Conservation (phyloP, 2,329 filamentous ascomycete species). For the Aspergillus ibericus region DNA sequence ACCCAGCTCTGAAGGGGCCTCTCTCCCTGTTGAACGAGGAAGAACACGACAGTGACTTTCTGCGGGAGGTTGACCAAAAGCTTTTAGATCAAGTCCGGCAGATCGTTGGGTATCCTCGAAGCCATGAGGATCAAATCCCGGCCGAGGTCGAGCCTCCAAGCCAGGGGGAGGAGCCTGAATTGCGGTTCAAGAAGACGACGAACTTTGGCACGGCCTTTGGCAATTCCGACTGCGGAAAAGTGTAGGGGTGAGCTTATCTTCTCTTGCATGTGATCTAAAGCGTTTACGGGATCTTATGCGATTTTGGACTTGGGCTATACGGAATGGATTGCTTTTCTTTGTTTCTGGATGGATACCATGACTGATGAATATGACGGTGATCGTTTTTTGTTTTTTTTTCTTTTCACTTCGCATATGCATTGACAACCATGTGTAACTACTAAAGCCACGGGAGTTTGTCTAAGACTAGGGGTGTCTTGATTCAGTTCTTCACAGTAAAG, state of each 20-base stretch:
- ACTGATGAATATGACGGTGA: slow-evolving; percentile 14
- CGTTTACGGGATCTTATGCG: neutral
- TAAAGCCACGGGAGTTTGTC: slow-evolving; percentile 3
- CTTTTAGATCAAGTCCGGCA: slow-evolving; percentile 43
- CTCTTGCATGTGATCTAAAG: neutral
- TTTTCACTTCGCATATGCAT: neutral
- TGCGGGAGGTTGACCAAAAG: slow-evolving; percentile 45
- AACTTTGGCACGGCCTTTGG: slow-evolving; percentile 53
- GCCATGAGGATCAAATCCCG: slow-evolving; percentile 25
- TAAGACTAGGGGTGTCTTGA: neutral
- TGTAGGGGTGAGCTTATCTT: slow-evolving; percentile 5
- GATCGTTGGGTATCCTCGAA: slow-evolving; percentile 25
- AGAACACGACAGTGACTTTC: slow-evolving; percentile 41
- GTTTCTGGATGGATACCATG: slow-evolving; percentile 12
- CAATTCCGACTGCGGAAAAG: slow-evolving; percentile 19
- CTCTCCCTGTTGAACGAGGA: slow-evolving; percentile 45
- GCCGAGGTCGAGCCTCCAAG: slow-evolving; percentile 23
- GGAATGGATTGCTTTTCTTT: slow-evolving; percentile 1
- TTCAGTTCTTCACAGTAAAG: neutral
- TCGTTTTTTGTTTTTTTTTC: slow-evolving; percentile 3
- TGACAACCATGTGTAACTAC: slow-evolving; percentile 10
- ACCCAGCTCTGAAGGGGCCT: slow-evolving; percentile 46
- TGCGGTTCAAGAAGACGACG: slow-evolving; percentile 46
- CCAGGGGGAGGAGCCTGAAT: slow-evolving; percentile 35
- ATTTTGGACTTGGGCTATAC: neutral